Percentiles rank a stretch among this genome's conserved stretches.
Evolutionary conservation across 768 basidiomycete species (phyloP).

Genomic region (Kondoa subrosea): DNA sequence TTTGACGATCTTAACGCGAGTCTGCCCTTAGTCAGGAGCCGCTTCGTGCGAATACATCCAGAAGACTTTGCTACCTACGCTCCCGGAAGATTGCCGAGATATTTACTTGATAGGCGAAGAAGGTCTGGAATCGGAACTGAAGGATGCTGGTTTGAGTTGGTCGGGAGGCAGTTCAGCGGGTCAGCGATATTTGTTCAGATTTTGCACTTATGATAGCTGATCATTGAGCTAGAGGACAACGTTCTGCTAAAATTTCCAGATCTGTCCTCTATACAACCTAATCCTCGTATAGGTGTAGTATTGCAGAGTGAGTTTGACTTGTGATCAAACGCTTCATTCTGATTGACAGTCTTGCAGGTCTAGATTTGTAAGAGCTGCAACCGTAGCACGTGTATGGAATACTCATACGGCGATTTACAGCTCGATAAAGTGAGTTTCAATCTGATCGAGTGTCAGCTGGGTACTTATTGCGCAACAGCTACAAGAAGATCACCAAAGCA

Average conservation of each 20-base stretch:
- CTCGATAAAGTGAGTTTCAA: too few species aligned
- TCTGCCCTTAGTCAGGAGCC: too few species aligned
- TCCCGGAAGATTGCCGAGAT: constrained; percentile 11
- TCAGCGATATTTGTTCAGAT: too few species aligned
- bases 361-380: constrained; percentile 7
- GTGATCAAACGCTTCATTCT: neutral
- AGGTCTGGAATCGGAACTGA: constrained; percentile 17
- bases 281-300: constrained; percentile 18
- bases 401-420: too few species aligned
- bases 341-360: too few species aligned
- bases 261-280: constrained; percentile 15
- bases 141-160: constrained; percentile 10
- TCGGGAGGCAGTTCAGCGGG: constrained; percentile 15
- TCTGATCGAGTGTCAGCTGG: too few species aligned
- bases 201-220: too few species aligned
- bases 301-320: neutral
- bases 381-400: too few species aligned
- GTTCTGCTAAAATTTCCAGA: constrained; percentile 13
- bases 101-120: constrained; percentile 18
- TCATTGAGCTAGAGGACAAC: constrained; percentile 15
- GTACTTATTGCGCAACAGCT: neutral
- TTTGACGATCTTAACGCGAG: too few species aligned
- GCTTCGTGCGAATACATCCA: too few species aligned
- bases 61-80: constrained; percentile 9
- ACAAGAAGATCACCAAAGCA: neutral